Percentiles rank a stretch among this genome's conserved stretches.
Evolutionary conservation across 345 rosid species (phyloP).

Genomic region (Gynandropsis gynandra): DNA sequence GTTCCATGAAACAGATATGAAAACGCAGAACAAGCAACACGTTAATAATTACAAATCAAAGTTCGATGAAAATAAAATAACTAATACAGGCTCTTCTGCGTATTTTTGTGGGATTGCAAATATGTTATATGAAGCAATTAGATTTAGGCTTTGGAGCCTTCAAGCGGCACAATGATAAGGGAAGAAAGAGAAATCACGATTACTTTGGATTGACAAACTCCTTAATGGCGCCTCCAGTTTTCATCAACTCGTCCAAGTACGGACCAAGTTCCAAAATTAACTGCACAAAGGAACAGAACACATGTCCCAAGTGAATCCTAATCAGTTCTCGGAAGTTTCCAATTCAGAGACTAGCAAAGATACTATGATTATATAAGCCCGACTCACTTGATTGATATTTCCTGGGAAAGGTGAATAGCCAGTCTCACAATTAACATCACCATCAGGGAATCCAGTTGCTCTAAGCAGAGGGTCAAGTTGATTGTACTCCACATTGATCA

Average conservation of each 20-base stretch:
- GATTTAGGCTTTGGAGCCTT: neutral
- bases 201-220: constrained; percentile 99
- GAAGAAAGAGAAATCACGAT: constrained; percentile 17
- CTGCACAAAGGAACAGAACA: constrained; percentile 32
- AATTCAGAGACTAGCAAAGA: neutral
- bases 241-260: constrained; percentile 76
- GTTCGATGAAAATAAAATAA: neutral
- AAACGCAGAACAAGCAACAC: constrained; percentile 1
- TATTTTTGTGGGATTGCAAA: too few relatives aligned
- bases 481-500: constrained; percentile 95
- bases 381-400: constrained; percentile 86
- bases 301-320: neutral
- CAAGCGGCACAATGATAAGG: constrained; percentile 8
- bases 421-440: constrained; percentile 84
- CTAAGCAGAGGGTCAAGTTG: constrained; percentile 97
- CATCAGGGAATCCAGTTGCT: constrained; percentile 77
- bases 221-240: constrained; percentile 88
- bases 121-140: too few relatives aligned
- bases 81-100: neutral
- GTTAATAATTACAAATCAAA: neutral
- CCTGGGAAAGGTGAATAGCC: constrained; percentile 98
- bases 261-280: constrained; percentile 78
- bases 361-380: neutral
- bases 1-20: constrained; percentile 14
- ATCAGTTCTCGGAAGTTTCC: neutral